These are phyloP conservation scores for Neofusicoccum kwambonambiense DNA, from an alignment of 2,329 filamentous ascomycete species.

Conservation along the genomic window DNA sequence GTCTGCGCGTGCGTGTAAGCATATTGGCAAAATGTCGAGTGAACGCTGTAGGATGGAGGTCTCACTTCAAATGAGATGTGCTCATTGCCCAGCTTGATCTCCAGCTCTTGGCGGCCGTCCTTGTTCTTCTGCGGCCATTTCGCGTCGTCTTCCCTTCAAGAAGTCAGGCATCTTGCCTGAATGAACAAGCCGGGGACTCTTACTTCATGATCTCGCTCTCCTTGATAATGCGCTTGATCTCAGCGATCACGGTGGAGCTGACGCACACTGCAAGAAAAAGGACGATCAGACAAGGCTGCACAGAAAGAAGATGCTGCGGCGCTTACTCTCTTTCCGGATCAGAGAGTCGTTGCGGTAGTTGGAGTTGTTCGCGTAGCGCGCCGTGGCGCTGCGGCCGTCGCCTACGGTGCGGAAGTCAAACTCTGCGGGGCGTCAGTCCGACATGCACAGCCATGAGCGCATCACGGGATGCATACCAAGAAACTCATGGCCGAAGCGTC, in stretches of 20 bases:
- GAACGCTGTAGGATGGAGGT: background rate
- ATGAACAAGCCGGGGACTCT: slow-evolving; percentile 22
- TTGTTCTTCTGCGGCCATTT: slow-evolving; percentile 99
- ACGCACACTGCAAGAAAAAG: slow-evolving; percentile 73
- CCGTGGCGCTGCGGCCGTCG: slow-evolving; percentile 88
- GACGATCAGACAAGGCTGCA: background rate
- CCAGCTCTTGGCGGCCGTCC: slow-evolving; percentile 92
- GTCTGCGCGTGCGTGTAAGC: slow-evolving; percentile 58
- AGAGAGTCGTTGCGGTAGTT: slow-evolving; percentile 99
- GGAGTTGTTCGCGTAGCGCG: slow-evolving; percentile 97
- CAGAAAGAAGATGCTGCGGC: background rate
- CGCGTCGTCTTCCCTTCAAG: slow-evolving; percentile 82
- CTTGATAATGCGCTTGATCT: slow-evolving; percentile 97
- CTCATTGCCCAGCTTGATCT: slow-evolving; percentile 89
- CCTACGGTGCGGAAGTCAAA: slow-evolving; percentile 94
- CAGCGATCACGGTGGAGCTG: slow-evolving; percentile 82
- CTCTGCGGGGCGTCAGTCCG: slow-evolving; percentile 55
- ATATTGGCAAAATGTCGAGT: background rate
- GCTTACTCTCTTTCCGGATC: slow-evolving; percentile 97
- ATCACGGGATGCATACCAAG: slow-evolving; percentile 60
- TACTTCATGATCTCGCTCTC: slow-evolving; percentile 97
- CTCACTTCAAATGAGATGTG: slow-evolving; percentile 96
- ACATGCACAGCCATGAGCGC: slow-evolving; percentile 19
- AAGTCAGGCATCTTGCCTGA: slow-evolving; percentile 24
- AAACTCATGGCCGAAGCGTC: slow-evolving; percentile 97